A percentile compares a stretch with the other conserved stretches of the same genome.
These are phyloP conservation scores for Moniliophthora roreri DNA, from an alignment of 1,284 basidiomycete genomes.

Conservation along the genomic window DNA sequence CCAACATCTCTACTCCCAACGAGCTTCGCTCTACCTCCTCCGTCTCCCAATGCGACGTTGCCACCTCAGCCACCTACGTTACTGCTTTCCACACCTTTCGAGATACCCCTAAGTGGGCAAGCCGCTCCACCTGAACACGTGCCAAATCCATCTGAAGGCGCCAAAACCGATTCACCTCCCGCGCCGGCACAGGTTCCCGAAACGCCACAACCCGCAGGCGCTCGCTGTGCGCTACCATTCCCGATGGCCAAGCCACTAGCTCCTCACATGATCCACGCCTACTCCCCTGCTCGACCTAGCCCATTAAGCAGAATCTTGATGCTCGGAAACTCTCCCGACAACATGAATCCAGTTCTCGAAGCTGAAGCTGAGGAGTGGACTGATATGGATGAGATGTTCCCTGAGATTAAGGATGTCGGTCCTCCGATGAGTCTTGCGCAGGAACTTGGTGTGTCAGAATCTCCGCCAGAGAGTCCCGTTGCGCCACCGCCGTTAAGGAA, in stretches of 20 bases:
- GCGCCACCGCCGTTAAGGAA: constrained; percentile 36
- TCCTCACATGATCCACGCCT: constrained; percentile 69
- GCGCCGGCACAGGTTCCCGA: constrained; percentile 4
- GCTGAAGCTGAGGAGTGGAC: constrained; percentile 14
- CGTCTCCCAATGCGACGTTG: constrained; percentile 61
- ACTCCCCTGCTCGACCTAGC: constrained; percentile 74
- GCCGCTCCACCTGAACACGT: constrained; percentile 16
- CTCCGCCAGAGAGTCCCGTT: constrained; percentile 31
- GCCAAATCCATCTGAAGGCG: constrained; percentile 8
- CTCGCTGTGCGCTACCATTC: constrained; percentile 42
- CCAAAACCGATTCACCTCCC: constrained; percentile 5
- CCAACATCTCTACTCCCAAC: constrained; percentile 52
- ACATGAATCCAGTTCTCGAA: constrained; percentile 25
- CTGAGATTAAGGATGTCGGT: neutral
- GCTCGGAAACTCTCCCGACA: constrained; percentile 55
- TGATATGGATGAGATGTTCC: neutral
- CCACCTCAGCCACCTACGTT: constrained; percentile 39
- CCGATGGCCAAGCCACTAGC: constrained; percentile 70
- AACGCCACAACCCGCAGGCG: constrained; percentile 14
- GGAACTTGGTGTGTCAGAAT: constrained; percentile 36
- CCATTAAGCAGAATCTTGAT: constrained; percentile 74
- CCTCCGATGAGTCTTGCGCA: constrained; percentile 32
- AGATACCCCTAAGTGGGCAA: neutral
- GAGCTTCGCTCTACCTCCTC: constrained; percentile 71
- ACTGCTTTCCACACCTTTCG: constrained; percentile 25